Evolutionary conservation across 148 eudicot species (phyloP), one percentile per base, ranked within the genome.

Genomic region (Rhododendron mucronatum): DNA sequence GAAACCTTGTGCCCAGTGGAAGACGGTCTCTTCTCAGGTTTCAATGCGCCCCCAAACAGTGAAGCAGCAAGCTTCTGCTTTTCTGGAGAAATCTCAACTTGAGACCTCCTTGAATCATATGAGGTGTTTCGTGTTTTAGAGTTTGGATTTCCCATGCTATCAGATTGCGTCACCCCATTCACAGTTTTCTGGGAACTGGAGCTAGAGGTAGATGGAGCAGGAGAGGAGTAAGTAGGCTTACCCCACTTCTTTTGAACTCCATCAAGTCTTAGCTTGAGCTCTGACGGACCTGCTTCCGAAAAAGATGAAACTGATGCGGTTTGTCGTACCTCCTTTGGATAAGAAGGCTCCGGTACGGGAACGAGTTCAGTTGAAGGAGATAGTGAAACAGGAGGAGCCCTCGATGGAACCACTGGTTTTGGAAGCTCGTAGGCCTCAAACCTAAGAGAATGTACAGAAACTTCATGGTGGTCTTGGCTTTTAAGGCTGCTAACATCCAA

Each of bases 201-300:
- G 88, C 81, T 91, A 16, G 98, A 91, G 80, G 91, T 82, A 9
- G 98, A 93, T 84, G 94, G 87, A 33, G 93, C 76, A 23, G 95
- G 74, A 57, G 96, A 89, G 47, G 99, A 93, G 90, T 94, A 92
- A 76, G 88, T 89, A 16, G 93, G 98, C 82, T 79, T 92, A 55
- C 99, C 99, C 99, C 99, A 97, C 91, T 95, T 97, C 88, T 89
- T 97, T 76, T 97, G 98, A 83, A 97, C 98, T 79, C 99, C 98
- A 85, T 97, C 98, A 21, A 97, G 96, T 78, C 95, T 92, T 83
- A 97, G 91, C 88, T 89, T 95, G 86, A 95, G 90, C n/a, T 91
- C 95, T 81, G 91, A 88, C 37, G 95, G 89, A 80, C 93, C 93
- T 55, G 88, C 20, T 89, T 93, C 91, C 55, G 95, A 85, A 16